These are phyloP conservation scores for Boletus reticulatus DNA, from an alignment of 768 basidiomycete species.

Conservation along the genomic window DNA sequence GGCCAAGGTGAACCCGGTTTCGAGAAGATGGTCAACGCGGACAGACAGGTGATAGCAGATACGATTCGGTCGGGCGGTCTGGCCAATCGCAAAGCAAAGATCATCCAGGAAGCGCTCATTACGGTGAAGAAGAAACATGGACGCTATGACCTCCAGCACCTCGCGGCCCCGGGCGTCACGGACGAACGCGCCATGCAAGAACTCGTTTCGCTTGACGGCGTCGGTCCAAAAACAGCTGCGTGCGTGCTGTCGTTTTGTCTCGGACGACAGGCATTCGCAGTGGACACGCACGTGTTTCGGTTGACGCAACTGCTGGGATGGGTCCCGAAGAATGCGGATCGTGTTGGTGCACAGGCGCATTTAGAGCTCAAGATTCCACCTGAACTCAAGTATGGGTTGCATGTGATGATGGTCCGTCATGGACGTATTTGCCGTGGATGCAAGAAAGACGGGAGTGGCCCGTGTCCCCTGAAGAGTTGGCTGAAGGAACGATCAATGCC, in stretches of 20 bases:
- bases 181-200: slow-evolving; percentile 56
- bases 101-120: slow-evolving; percentile 47
- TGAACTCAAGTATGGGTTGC: slow-evolving; percentile 54
- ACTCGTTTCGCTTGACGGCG: slow-evolving; percentile 53
- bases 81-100: slow-evolving; percentile 57
- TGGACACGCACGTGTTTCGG: slow-evolving; percentile 63
- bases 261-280: slow-evolving; percentile 58
- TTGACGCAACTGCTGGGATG: slow-evolving; percentile 45
- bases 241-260: slow-evolving; percentile 62
- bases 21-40: slow-evolving; percentile 44
- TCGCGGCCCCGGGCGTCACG: slow-evolving; percentile 31
- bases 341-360: slow-evolving; percentile 55
- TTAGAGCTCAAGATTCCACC: slow-evolving; percentile 50
- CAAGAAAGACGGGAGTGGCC: slow-evolving; percentile 35
- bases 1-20: slow-evolving; percentile 46
- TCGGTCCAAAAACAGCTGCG: slow-evolving; percentile 63
- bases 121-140: slow-evolving; percentile 47
- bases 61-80: slow-evolving; percentile 55
- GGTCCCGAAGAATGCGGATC: slow-evolving; percentile 43
- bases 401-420: slow-evolving; percentile 58
- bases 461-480: slow-evolving; percentile 39
- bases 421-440: slow-evolving; percentile 56
- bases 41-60: slow-evolving; percentile 41
- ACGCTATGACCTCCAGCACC: slow-evolving; percentile 56
- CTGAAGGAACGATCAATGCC: slow-evolving; percentile 25